phyloP scores from a whole-genome alignment of 352 stramenopile genomes.

The Globisporangium cylindrosporum region DNA sequence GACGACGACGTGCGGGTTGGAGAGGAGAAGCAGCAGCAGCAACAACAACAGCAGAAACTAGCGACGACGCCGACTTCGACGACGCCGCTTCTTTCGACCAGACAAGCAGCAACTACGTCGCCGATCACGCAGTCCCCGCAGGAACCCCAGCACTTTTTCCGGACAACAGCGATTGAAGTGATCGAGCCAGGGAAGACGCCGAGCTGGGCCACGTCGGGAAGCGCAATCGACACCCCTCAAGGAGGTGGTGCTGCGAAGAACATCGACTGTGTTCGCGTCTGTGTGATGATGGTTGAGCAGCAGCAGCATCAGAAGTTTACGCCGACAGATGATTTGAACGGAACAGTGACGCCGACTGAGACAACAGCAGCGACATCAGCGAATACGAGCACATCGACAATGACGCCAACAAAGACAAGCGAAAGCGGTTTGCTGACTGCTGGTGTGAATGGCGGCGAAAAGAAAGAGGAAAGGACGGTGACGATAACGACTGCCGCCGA shows the following conservation, averaged over 20 bases:
- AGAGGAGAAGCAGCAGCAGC: conserved; percentile 27
- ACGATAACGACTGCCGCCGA: not conserved
- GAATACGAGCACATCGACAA: conserved; percentile 27
- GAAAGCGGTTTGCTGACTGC: conserved; percentile 9
- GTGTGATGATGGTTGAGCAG: conserved; percentile 67
- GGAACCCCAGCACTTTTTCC: conserved; percentile 25
- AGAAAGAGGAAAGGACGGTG: conserved; percentile 2
- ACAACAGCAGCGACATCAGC: conserved; percentile 15
- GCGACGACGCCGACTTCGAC: conserved; percentile 13
- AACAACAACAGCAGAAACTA: conserved; percentile 20
- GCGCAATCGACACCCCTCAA: conserved; percentile 25
- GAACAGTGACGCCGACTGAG: conserved; percentile 19
- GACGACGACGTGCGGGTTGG: conserved; percentile 33
- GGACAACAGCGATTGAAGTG: conserved; percentile 48
- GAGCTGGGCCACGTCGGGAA: conserved; percentile 31
- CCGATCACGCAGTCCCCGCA: conserved; percentile 25
- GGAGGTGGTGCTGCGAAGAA: conserved; percentile 14
- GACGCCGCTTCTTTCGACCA: conserved; percentile 16
- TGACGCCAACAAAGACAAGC: conserved; percentile 13
- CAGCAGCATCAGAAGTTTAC: conserved; percentile 33
- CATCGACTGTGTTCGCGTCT: conserved; percentile 46
- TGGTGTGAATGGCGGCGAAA: conserved; percentile 9
- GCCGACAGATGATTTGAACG: conserved; percentile 21
- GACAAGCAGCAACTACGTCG: conserved; percentile 13
- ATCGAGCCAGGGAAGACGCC: conserved; percentile 43